Conservation (phyloP, 176 grass and related monocot genomes). For the Bonia amplexicaulis region DNA sequence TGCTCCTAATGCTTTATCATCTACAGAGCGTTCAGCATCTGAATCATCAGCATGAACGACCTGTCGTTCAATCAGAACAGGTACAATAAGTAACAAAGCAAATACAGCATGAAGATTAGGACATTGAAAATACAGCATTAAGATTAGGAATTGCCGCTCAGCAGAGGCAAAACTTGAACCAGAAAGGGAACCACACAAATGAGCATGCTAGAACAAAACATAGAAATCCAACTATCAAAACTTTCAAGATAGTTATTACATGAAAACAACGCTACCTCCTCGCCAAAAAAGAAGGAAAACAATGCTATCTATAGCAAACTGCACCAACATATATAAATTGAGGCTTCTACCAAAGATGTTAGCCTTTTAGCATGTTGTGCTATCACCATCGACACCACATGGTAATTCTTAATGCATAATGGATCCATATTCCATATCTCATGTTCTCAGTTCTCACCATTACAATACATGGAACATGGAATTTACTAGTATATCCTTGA, state of each 20-base stretch:
- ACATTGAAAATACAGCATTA: not conserved
- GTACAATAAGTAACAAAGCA: slow-evolving; percentile 5
- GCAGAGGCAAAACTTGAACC: not conserved
- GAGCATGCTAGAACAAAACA: not conserved
- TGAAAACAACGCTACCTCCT: not conserved
- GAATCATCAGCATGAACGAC: slow-evolving; percentile 67
- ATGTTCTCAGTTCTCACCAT: not conserved
- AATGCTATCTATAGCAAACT: not conserved
- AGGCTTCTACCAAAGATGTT: not conserved
- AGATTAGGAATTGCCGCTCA: not conserved
- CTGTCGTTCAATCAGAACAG: slow-evolving; percentile 44
- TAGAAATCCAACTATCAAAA: not conserved
- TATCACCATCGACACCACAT: not conserved
- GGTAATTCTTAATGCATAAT: not conserved
- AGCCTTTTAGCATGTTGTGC: not conserved
- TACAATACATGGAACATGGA: not conserved
- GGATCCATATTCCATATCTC: not conserved
- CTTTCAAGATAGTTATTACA: slow-evolving; percentile 5
- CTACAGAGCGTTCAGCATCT: slow-evolving; percentile 48
- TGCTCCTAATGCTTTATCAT: slow-evolving; percentile 28
- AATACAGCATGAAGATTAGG: not conserved
- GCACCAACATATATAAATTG: not conserved
- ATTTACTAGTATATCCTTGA: not conserved
- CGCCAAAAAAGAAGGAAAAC: not conserved
- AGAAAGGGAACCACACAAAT: not conserved